phyloP scores from a whole-genome alignment of 345 rosid species.

The Eucalyptus urophylla region DNA sequence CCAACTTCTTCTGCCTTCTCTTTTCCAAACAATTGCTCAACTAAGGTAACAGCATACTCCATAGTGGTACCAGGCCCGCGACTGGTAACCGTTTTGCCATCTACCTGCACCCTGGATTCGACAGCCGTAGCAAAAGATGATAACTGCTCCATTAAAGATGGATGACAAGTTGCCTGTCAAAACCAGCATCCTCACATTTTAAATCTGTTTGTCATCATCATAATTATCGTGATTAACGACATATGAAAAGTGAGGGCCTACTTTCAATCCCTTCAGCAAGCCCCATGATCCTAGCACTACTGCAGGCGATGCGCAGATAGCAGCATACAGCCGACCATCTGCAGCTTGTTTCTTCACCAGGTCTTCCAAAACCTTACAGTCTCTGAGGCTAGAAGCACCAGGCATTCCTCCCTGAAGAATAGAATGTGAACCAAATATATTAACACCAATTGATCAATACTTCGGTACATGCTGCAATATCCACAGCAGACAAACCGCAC shows the following conservation, averaged over 20 bases:
- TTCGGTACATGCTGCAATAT: background rate
- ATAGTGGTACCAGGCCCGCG: slow-evolving; percentile 89
- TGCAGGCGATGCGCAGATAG: slow-evolving; percentile 85
- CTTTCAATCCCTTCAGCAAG: slow-evolving; percentile 72
- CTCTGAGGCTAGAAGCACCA: slow-evolving; percentile 65
- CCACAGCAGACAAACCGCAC: background rate
- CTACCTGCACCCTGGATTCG: slow-evolving; percentile 80
- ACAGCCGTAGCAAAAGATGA: slow-evolving; percentile 48
- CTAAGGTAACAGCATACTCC: slow-evolving; percentile 66
- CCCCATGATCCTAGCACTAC: slow-evolving; percentile 85
- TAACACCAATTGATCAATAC: background rate
- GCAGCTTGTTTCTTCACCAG: slow-evolving; percentile 71
- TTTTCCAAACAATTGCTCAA: slow-evolving; percentile 71
- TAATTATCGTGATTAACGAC: background rate
- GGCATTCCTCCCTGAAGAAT: slow-evolving; percentile 77
- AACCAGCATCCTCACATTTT: background rate
- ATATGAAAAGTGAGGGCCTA: slow-evolving; percentile 6
- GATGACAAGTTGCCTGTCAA: slow-evolving; percentile 81
- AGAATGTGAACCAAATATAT: background rate
- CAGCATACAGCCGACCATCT: slow-evolving; percentile 67
- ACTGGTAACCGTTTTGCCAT: slow-evolving; percentile 69
- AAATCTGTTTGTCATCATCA: background rate
- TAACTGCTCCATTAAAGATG: slow-evolving; percentile 73
- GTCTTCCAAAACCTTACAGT: slow-evolving; percentile 49
- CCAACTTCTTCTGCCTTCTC: slow-evolving; percentile 64